Conservation (phyloP, 192 early-diverging fungal species). For the Coemansia umbellata region DNA sequence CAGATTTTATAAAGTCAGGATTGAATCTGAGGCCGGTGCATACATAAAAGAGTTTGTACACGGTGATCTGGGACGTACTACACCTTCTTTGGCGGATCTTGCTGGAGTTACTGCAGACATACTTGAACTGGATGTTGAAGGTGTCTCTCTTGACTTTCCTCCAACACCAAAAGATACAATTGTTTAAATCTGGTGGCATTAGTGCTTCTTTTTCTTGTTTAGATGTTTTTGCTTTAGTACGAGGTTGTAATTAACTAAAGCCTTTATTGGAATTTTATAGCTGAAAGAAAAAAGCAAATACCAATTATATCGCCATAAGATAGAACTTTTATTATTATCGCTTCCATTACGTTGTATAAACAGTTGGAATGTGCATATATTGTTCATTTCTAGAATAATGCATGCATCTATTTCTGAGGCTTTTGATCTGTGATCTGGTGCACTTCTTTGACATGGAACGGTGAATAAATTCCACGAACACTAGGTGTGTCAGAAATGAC, state of each 20-base stretch:
- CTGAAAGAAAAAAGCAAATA: too few relatives aligned
- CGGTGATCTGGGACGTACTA: conserved; percentile 84
- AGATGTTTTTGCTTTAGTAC: too few relatives aligned
- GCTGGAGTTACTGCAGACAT: conserved; percentile 67
- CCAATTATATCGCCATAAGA: too few relatives aligned
- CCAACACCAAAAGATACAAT: conserved; percentile 18
- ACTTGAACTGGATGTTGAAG: conserved; percentile 78
- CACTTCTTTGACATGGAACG: conserved; percentile 64
- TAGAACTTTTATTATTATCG: too few relatives aligned
- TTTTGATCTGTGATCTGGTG: conserved; percentile 55
- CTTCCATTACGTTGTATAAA: too few relatives aligned
- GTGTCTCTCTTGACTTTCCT: conserved; percentile 86
- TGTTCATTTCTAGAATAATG: background rate
- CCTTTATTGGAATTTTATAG: too few relatives aligned
- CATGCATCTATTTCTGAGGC: conserved; percentile 2
- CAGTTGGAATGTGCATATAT: too few relatives aligned
- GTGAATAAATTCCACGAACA: conserved; percentile 80
- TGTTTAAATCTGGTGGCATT: too few relatives aligned
- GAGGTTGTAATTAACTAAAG: too few relatives aligned
- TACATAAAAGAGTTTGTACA: conserved; percentile 94
- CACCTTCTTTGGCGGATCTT: conserved; percentile 63
- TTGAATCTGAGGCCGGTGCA: conserved; percentile 85
- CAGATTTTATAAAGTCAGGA: conserved; percentile 57
- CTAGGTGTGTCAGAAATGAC: conserved; percentile 75
- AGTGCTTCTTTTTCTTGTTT: too few relatives aligned